phyloP scores from a whole-genome alignment of 768 basidiomycete species.

The Leccinum incarnatum region DNA sequence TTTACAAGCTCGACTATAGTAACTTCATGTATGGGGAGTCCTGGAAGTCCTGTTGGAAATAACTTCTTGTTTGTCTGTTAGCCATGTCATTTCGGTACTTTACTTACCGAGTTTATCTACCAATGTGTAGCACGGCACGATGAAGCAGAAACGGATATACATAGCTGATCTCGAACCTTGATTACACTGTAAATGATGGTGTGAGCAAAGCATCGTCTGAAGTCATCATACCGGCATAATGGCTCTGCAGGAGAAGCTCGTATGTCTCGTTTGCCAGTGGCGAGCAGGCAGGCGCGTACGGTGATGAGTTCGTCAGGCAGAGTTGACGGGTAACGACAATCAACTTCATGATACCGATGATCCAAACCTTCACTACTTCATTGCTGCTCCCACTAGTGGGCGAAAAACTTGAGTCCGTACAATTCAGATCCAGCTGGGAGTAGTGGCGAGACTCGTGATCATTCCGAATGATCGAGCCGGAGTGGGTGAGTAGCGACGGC shows the following conservation, averaged over 20 bases:
- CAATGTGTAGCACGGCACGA: background rate
- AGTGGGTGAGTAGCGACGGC: background rate
- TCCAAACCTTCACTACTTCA: background rate
- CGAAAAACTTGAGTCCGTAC: background rate
- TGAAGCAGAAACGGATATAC: background rate
- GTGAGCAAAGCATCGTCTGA: background rate
- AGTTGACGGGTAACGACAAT: background rate
- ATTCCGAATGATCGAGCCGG: background rate
- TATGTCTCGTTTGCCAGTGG: background rate
- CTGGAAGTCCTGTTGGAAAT: constrained; percentile 20
- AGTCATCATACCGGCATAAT: background rate
- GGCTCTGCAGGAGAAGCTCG: background rate
- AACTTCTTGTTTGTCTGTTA: background rate
- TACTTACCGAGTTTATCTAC: background rate
- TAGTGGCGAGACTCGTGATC: background rate
- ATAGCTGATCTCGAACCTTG: background rate
- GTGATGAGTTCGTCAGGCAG: background rate
- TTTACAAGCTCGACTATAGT: constrained; percentile 13
- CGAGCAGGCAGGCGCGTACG: background rate
- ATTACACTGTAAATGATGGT: background rate
- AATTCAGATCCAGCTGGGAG: background rate
- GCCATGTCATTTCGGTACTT: background rate
- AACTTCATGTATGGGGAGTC: constrained; percentile 18
- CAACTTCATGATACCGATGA: background rate
- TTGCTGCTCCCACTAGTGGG: background rate